Evolutionary conservation across 768 basidiomycete species (phyloP).

Genomic region (Dentipellis fragilis): DNA sequence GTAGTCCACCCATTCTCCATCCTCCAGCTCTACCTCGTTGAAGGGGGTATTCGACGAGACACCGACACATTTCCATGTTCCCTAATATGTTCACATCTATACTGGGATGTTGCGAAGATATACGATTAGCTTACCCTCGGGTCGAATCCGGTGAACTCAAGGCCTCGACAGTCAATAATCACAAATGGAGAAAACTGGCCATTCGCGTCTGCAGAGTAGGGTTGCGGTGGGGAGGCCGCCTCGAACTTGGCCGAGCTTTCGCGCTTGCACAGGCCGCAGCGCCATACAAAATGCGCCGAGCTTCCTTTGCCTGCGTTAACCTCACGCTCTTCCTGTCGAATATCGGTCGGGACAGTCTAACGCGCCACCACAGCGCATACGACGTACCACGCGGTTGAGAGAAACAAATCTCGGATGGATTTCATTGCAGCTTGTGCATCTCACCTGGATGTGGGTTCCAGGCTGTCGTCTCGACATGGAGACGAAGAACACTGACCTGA

Average conservation of each 20-base stretch:
- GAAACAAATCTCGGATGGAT: slow-evolving; percentile 61
- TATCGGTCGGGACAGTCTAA: not conserved
- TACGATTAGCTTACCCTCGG: slow-evolving; percentile 39
- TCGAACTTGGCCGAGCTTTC: slow-evolving; percentile 81
- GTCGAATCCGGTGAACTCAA: slow-evolving; percentile 75
- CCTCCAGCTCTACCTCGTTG: slow-evolving; percentile 51
- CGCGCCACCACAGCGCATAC: not conserved
- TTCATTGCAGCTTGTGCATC: slow-evolving; percentile 75
- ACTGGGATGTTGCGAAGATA: not conserved
- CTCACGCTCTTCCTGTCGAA: slow-evolving; percentile 36
- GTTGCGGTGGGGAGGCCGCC: slow-evolving; percentile 29
- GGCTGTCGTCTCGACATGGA: not conserved
- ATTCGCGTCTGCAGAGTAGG: slow-evolving; percentile 53
- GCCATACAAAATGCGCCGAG: slow-evolving; percentile 77
- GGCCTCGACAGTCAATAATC: slow-evolving; percentile 74
- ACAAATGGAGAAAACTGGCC: slow-evolving; percentile 56
- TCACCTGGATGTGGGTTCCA: slow-evolving; percentile 36
- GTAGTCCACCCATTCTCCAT: slow-evolving; percentile 79
- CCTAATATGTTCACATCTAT: slow-evolving; percentile 32
- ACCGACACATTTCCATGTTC: slow-evolving; percentile 70
- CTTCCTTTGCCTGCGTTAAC: slow-evolving; percentile 57
- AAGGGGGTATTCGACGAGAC: slow-evolving; percentile 45
- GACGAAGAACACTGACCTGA: slow-evolving; percentile 31
- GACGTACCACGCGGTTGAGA: slow-evolving; percentile 55
- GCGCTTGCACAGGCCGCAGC: slow-evolving; percentile 65